Percentiles rank a stretch among this genome's conserved stretches.
These are phyloP conservation scores for Chaetomium olivaceum DNA, from an alignment of 2,329 filamentous ascomycete species.

Conservation along the genomic window DNA sequence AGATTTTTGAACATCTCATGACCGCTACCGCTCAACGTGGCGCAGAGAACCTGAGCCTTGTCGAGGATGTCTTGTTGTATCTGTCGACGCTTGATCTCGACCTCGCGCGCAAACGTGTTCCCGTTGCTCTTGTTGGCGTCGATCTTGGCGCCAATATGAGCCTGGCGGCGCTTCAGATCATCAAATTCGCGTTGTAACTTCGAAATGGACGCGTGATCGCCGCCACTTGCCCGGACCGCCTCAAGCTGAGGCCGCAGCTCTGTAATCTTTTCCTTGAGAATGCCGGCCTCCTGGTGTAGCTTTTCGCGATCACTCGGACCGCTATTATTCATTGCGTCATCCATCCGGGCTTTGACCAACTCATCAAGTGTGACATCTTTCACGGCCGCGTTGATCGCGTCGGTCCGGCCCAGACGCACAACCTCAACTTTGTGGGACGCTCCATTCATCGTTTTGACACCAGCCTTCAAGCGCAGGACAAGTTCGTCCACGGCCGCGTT, in stretches of 20 bases:
- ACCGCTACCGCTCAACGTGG: conserved; percentile 90
- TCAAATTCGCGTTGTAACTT: conserved; percentile 76
- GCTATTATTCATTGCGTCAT: conserved; percentile 59
- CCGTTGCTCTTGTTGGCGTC: conserved; percentile 85
- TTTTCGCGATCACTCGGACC: conserved; percentile 59
- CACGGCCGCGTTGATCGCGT: conserved; percentile 88
- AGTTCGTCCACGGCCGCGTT: conserved; percentile 97
- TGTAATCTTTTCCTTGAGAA: conserved; percentile 74
- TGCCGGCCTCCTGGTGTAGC: conserved; percentile 63
- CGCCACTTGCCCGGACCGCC: conserved; percentile 58
- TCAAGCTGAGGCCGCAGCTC: conserved; percentile 72
- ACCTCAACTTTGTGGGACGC: conserved; percentile 77
- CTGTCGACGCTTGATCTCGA: conserved; percentile 78
- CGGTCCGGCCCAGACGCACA: conserved; percentile 83
- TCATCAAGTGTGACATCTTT: conserved; percentile 92
- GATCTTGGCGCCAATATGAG: conserved; percentile 75
- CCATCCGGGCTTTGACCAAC: conserved; percentile 74
- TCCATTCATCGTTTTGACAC: conserved; percentile 76
- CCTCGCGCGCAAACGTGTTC: conserved; percentile 76
- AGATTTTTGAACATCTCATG: conserved; percentile 97
- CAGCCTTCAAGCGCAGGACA: conserved; percentile 86
- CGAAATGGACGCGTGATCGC: conserved; percentile 50
- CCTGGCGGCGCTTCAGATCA: conserved; percentile 68
- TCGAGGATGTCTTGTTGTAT: conserved; percentile 91
- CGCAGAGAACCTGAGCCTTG: conserved; percentile 87